phyloP scores from a whole-genome alignment of 2,329 filamentous ascomycete genomes.

The Fusarium sterilihyphosum region DNA sequence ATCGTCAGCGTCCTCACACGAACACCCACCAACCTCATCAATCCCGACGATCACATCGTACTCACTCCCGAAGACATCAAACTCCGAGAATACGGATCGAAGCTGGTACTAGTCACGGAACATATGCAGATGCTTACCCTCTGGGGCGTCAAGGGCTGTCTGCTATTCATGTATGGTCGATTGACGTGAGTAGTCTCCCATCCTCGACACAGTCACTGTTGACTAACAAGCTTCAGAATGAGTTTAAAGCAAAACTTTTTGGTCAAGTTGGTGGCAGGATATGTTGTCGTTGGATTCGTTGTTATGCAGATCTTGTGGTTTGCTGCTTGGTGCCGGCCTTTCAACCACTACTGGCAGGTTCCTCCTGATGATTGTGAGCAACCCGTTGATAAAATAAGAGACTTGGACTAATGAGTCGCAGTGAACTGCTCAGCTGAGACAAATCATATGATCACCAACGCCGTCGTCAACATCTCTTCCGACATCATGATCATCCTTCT shows the following conservation, averaged over 20 bases:
- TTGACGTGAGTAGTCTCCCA: slow-evolving; percentile 52
- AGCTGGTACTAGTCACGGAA: slow-evolving; percentile 69
- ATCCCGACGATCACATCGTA: slow-evolving; percentile 53
- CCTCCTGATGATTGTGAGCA: slow-evolving; percentile 56
- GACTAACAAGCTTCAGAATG: slow-evolving; percentile 39
- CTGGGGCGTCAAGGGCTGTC: slow-evolving; percentile 63
- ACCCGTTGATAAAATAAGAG: rapidly evolving
- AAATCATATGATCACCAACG: slow-evolving; percentile 66
- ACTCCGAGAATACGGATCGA: slow-evolving; percentile 62
- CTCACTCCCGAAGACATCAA: slow-evolving; percentile 58
- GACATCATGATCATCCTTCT: slow-evolving; percentile 67
- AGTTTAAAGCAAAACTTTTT: slow-evolving; percentile 55
- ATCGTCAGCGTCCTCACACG: slow-evolving; percentile 37
- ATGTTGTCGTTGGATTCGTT: slow-evolving; percentile 54
- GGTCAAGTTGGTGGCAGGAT: slow-evolving; percentile 58
- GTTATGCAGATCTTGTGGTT: slow-evolving; percentile 61
- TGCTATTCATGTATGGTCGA: slow-evolving; percentile 64
- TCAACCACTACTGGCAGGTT: slow-evolving; percentile 59
- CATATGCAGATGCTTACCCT: slow-evolving; percentile 68
- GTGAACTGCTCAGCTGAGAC: slow-evolving; percentile 61
- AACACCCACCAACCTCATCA: slow-evolving; percentile 67
- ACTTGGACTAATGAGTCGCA: neutral
- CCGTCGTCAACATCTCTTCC: slow-evolving; percentile 66
- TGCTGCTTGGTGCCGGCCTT: slow-evolving; percentile 63
- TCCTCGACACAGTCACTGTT: rapidly evolving